Evolutionary conservation across 2,329 filamentous ascomycete genomes (phyloP).

Genomic region (Tothia fuscella): DNA sequence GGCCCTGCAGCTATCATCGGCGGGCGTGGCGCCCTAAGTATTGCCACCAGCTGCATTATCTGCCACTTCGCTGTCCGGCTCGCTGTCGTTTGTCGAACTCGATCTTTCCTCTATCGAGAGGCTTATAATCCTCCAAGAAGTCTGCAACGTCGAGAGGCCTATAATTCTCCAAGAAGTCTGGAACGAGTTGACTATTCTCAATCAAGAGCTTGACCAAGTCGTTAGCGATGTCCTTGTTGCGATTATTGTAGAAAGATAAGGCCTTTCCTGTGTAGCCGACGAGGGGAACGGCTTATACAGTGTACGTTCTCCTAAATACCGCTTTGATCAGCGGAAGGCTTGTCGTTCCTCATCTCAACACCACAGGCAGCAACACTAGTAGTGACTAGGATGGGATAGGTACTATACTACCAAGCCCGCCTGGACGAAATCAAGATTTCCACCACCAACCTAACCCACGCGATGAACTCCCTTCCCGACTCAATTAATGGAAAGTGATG

Average conservation of each 20-base stretch:
- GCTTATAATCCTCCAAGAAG: conserved; percentile 41
- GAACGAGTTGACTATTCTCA: conserved; percentile 66
- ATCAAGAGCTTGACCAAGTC: conserved; percentile 70
- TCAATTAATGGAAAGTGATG: too few species aligned
- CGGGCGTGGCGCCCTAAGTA: background rate
- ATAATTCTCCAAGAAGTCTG: conserved; percentile 64
- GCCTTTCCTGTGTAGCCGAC: conserved; percentile 80
- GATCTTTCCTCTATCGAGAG: too few species aligned
- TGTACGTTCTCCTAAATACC: conserved; percentile 91
- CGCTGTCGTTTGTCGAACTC: too few species aligned
- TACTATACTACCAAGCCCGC: conserved; percentile 58
- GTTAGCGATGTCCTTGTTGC: conserved; percentile 59
- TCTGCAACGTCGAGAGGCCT: conserved; percentile 44
- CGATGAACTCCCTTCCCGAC: too few species aligned
- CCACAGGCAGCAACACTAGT: conserved; percentile 82
- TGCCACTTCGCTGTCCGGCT: conserved; percentile 15
- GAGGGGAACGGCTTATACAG: conserved; percentile 88
- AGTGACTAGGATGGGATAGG: conserved; percentile 67
- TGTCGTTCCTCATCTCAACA: conserved; percentile 75
- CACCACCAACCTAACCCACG: too few species aligned
- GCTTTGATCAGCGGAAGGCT: conserved; percentile 59
- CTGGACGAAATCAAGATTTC: too few species aligned
- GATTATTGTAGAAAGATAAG: conserved; percentile 77
- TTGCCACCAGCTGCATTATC: background rate
- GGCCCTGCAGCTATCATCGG: background rate